Percentiles rank a stretch among this genome's conserved stretches.
These are phyloP conservation scores for Rhizoctonia solani DNA, from an alignment of 1,284 basidiomycete species.

Conservation along the genomic window DNA sequence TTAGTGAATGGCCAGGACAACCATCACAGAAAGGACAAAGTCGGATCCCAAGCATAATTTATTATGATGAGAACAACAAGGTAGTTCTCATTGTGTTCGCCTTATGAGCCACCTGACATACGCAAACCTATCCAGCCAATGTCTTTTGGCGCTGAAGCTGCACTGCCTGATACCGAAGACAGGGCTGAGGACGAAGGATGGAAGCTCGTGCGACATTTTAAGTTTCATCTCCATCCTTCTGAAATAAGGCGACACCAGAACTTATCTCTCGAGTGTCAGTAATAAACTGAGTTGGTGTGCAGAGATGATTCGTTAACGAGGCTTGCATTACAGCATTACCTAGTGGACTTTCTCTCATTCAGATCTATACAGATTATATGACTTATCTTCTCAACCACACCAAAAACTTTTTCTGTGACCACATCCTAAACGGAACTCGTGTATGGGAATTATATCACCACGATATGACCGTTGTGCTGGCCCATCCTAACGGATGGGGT, in stretches of 20 bases:
- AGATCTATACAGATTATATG: slow-evolving; percentile 37
- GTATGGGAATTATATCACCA: slow-evolving; percentile 4
- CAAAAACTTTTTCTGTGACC: slow-evolving; percentile 7
- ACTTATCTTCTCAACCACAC: slow-evolving; percentile 33
- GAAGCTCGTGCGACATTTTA: slow-evolving; percentile 26
- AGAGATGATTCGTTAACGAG: not conserved
- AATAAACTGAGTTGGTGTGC: not conserved
- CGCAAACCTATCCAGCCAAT: not conserved
- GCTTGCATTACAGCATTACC: slow-evolving; percentile 7
- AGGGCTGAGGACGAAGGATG: slow-evolving; percentile 7
- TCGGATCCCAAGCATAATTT: slow-evolving; percentile 34
- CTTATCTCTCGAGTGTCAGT: not conserved
- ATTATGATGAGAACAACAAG: slow-evolving; percentile 30
- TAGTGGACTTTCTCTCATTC: not conserved
- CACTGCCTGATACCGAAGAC: not conserved
- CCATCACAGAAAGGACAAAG: slow-evolving; percentile 8
- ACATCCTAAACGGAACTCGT: slow-evolving; percentile 2
- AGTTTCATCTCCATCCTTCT: slow-evolving; percentile 24
- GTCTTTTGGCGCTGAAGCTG: slow-evolving; percentile 13
- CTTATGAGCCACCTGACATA: not conserved
- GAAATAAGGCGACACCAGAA: not conserved
- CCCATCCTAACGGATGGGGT: slow-evolving; percentile 37
- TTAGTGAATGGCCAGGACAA: slow-evolving; percentile 36
- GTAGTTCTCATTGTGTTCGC: not conserved
- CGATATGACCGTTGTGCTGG: slow-evolving; percentile 16